Percentiles rank a stretch among this genome's conserved stretches.
These are phyloP conservation scores for Euryodendron excelsum DNA, from an alignment of 148 eudicot species.

Conservation along the genomic window DNA sequence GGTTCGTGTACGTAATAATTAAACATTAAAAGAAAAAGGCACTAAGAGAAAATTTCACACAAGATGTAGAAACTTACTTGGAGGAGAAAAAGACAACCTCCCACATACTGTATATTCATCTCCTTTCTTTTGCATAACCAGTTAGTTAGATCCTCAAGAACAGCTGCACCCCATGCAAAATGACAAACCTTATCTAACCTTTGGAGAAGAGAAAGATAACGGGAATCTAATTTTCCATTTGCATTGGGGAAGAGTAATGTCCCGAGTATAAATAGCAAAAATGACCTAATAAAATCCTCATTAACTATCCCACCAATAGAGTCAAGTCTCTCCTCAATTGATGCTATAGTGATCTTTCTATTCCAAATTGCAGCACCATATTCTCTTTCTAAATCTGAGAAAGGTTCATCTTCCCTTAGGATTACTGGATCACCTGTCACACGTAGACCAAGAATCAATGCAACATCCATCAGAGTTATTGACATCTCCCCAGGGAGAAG, in stretches of 20 bases:
- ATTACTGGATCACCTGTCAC: constrained; percentile 42
- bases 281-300: constrained; percentile 52
- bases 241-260: constrained; percentile 53
- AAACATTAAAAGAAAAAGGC: not conserved
- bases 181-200: constrained; percentile 35
- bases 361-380: constrained; percentile 47
- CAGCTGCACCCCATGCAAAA: constrained; percentile 71
- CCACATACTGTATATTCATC: constrained; percentile 36
- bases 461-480: constrained; percentile 51
- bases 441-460: constrained; percentile 57
- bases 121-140: constrained; percentile 48
- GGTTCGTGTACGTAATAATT: not conserved
- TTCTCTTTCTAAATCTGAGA: constrained; percentile 43
- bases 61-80: constrained; percentile 47
- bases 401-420: constrained; percentile 31
- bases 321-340: constrained; percentile 47
- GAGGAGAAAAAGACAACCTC: constrained; percentile 70
- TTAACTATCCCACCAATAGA: constrained; percentile 36
- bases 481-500: constrained; percentile 45
- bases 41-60: not conserved
- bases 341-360: constrained; percentile 37
- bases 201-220: constrained; percentile 47
- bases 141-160: constrained; percentile 39
- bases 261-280: constrained; percentile 53
- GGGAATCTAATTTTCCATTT: constrained; percentile 57